Conservation (phyloP, 1,139 yeast genomes). For the Candida dubliniensis region DNA sequence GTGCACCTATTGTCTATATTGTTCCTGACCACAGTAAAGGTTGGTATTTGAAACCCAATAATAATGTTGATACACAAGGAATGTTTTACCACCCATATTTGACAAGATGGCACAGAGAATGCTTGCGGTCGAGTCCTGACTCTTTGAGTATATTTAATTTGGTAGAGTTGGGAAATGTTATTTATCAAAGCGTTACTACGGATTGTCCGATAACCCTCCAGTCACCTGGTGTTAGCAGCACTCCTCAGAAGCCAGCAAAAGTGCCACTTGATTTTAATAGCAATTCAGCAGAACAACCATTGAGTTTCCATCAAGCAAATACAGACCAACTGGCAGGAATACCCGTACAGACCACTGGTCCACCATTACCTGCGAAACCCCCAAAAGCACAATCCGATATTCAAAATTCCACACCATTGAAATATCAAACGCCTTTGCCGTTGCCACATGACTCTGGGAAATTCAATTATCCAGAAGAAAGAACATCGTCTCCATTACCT, state of each 20-base stretch:
- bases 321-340: background rate
- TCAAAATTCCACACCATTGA: slow-evolving; percentile 23
- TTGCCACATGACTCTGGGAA: slow-evolving; percentile 22
- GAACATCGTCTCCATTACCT: slow-evolving; percentile 3
- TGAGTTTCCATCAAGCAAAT: background rate
- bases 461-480: slow-evolving; percentile 6
- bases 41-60: slow-evolving; percentile 54
- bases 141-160: slow-evolving; percentile 31
- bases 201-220: slow-evolving; percentile 30
- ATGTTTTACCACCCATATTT: slow-evolving; percentile 68
- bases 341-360: slow-evolving; percentile 21
- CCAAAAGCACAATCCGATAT: slow-evolving; percentile 6
- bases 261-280: slow-evolving; percentile 12
- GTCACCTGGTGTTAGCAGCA: slow-evolving; percentile 5
- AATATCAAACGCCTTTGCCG: slow-evolving; percentile 37
- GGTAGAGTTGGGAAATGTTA: slow-evolving; percentile 32
- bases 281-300: slow-evolving; percentile 1
- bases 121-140: slow-evolving; percentile 13
- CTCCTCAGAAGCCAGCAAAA: slow-evolving; percentile 26
- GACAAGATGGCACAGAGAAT: slow-evolving; percentile 52
- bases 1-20: slow-evolving; percentile 64
- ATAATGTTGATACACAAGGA: slow-evolving; percentile 74
- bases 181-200: slow-evolving; percentile 41
- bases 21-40: slow-evolving; percentile 46
- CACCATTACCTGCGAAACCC: slow-evolving; percentile 49